These are phyloP conservation scores for Fusarium sp. DNA, from an alignment of 2,329 filamentous ascomycete genomes.

Conservation along the genomic window DNA sequence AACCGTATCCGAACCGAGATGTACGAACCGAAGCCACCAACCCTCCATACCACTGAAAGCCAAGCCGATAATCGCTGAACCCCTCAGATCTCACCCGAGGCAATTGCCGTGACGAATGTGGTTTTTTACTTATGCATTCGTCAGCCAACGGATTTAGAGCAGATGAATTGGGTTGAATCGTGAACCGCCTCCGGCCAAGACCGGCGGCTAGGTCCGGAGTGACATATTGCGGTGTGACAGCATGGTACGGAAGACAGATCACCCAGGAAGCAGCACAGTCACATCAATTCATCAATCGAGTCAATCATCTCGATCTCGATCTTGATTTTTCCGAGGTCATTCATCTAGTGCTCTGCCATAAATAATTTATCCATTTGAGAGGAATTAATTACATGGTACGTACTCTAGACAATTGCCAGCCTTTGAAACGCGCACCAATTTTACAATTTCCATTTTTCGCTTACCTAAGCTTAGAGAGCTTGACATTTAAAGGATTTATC, in stretches of 20 bases:
- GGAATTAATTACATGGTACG: neutral
- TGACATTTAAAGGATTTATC: too few species aligned
- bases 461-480: neutral
- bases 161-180: neutral
- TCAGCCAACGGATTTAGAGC: neutral
- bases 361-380: neutral
- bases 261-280: neutral
- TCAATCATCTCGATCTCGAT: neutral
- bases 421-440: neutral
- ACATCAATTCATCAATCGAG: neutral
- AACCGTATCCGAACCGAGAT: conserved; percentile 32
- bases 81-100: neutral
- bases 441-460: neutral
- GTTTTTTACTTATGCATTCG: neutral
- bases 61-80: neutral
- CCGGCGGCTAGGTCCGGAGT: neutral
- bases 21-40: neutral
- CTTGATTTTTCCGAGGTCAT: fast-evolving
- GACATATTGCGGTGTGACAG: neutral
- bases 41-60: neutral
- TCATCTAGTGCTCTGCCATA: neutral
- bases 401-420: neutral
- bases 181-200: neutral
- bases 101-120: neutral
- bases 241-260: neutral